phyloP scores from a whole-genome alignment of 352 stramenopile genomes.

The Phytopythium helicoides region DNA sequence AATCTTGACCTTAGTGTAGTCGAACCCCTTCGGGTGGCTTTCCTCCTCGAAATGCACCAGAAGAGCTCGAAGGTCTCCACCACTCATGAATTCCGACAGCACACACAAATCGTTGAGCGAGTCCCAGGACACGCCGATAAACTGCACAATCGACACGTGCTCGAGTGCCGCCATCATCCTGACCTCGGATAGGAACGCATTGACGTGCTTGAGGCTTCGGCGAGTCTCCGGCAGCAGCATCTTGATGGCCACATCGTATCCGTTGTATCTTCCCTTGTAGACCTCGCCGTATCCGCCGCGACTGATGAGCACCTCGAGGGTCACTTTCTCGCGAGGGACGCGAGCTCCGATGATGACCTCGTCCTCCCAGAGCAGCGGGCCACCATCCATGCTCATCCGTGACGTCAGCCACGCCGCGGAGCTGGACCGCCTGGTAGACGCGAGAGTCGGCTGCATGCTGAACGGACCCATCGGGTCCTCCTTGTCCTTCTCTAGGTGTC shows the following conservation, averaged over 20 bases:
- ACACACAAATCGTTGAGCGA: slow-evolving; percentile 24
- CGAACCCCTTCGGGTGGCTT: no score
- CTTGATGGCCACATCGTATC: slow-evolving; percentile 17
- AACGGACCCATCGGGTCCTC: no score
- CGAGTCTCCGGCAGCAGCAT: slow-evolving; percentile 11
- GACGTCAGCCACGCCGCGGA: no score
- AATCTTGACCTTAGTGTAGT: no score
- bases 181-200: slow-evolving; percentile 21
- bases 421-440: not conserved
- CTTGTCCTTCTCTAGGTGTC: no score
- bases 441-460: not conserved
- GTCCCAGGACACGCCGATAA: slow-evolving; percentile 44
- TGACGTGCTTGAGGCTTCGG: slow-evolving; percentile 8
- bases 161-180: slow-evolving; percentile 19
- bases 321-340: slow-evolving; percentile 11
- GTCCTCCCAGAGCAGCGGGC: slow-evolving; percentile 17
- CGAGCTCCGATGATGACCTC: slow-evolving; percentile 16
- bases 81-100: slow-evolving; percentile 35
- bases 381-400: no score
- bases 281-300: slow-evolving; percentile 26
- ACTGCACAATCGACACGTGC: slow-evolving; percentile 32
- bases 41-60: no score
- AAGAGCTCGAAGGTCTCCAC: slow-evolving; percentile 10
- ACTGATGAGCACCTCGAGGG: slow-evolving; percentile 8
- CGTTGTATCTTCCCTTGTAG: slow-evolving; percentile 15